Base-by-base conservation (phyloP, 139 green algal genomes). In the Chlamydomonas sphaeroides region DNA sequence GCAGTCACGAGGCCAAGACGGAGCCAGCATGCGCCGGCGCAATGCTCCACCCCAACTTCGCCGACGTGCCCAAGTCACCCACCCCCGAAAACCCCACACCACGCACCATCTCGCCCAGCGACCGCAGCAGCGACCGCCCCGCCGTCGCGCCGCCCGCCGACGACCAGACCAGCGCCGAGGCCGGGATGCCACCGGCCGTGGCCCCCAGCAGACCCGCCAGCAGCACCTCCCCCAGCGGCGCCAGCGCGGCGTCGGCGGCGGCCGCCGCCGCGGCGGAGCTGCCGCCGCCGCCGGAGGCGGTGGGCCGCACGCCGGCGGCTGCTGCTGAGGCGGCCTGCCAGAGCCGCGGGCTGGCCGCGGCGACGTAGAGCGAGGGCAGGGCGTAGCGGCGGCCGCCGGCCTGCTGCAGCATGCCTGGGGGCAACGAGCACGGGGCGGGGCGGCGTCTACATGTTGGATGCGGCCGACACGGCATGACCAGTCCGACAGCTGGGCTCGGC, bases 331-430 rank as follows among this genome's bases (percentile, higher is more conserved):
- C 20, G 6, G 51, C 10, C n/a, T 23, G 39, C 72, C 72, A 80
- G 56, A 80, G 42, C 15, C 56, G 26, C 10, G 56, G 72, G 56
- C 72, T 68, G 25, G 72, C 72, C 5, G 72, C 72, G 5, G 57
- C 57, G 11, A 68, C 38, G 72, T 80, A 80, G 1, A 80, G 72
- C 28, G 56, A 30, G 30, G 72, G 72, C 56, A 80, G 72, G 56
- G 14, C 3, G 72, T 80, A 80, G 30, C 72, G 72, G 3, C 57
- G 56, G 36, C 38, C 72, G 28, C 56, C 72, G 26, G 28, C 14
- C 35, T 67, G 30, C 5, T 67, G n/a, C 61, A 36, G 53, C 11
- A 32, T 10, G 53, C 53, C 53, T 28, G 21, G 5, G 53, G 15
- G n/a, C n/a, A n/a, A n/a, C n/a, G n/a, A n/a, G n/a, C n/a, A n/a